Base-by-base conservation (phyloP, 768 basidiomycete genomes). In the Mycena galericulata region DNA sequence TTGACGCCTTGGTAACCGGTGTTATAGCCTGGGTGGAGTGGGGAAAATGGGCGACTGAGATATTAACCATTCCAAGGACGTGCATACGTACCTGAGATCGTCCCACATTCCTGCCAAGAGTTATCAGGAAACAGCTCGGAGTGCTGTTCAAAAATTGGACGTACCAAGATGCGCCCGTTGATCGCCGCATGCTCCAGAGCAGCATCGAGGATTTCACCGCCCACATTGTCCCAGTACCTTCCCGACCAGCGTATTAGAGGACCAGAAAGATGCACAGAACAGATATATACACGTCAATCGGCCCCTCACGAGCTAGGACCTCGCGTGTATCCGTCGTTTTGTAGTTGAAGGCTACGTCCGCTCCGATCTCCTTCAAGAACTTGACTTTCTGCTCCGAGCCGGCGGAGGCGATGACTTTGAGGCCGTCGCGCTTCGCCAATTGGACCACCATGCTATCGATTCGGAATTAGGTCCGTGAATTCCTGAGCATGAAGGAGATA, bases 191-290 rank as follows among this genome's bases (percentile, higher is more conserved):
- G 81, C 2, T 80, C 77, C 2, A 92, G 74, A 2, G 87, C 90
- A 17, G 83, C 80, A 12, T 91, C 90, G 11, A 91, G 79, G 0
- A 82, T 85, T 63, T 87, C 84, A 1, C 89, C 89, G 15, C 88
- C 89, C 20, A 90, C 89, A 49, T 87, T 84, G 67, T 89, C 87
- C 85, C 85, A 87, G 71, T 81, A 88, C 30, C 84, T 85, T 47
- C 27, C 7, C 30, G n/a, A 29, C 9, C 10, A 22, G 55, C 17
- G n/a, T 24, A 56, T n/a, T n/a, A 26, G 11, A 6, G 27, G 41
- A 18, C 30, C 54, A 17, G 18, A 54, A 3, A 41, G 34, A 6
- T 32, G 20, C 29, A 62, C 22, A 6, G 41, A 20, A 26, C 15
- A 30, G 20, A 8, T 47, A 71, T 80, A 34, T 68, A 84, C 83